phyloP scores from a whole-genome alignment of 345 rosid species.

The Pugionium dolabratum region DNA sequence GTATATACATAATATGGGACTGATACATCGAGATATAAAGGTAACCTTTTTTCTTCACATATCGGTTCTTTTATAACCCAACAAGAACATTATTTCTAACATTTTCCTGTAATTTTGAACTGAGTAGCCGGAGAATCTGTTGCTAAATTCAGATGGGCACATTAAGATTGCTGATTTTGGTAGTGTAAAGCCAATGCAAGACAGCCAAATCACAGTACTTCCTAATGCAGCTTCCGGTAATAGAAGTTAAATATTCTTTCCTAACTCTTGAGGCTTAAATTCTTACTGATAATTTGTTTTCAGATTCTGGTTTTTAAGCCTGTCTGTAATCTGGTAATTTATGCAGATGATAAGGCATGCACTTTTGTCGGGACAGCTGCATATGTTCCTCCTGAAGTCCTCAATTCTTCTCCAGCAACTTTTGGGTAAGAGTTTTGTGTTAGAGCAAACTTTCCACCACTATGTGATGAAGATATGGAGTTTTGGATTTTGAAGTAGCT shows the following conservation, averaged over 20 bases:
- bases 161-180: slow-evolving; percentile 97
- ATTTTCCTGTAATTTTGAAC: slow-evolving; percentile 23
- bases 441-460: background rate
- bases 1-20: slow-evolving; percentile 85
- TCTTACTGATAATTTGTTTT: slow-evolving; percentile 1
- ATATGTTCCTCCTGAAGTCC: slow-evolving; percentile 98
- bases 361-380: slow-evolving; percentile 98
- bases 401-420: slow-evolving; percentile 97
- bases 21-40: slow-evolving; percentile 98
- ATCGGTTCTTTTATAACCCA: slow-evolving; percentile 15
- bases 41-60: slow-evolving; percentile 40
- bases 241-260: background rate
- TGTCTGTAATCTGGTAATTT: slow-evolving; percentile 17
- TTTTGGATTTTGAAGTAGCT: slow-evolving; percentile 14
- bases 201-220: slow-evolving; percentile 81
- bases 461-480: slow-evolving; percentile 14
- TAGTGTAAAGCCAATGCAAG: slow-evolving; percentile 97
- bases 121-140: slow-evolving; percentile 93
- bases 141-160: slow-evolving; percentile 78
- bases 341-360: slow-evolving; percentile 86
- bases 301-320: slow-evolving; percentile 7
- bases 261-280: slow-evolving; percentile 13
- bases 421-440: slow-evolving; percentile 67
- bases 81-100: slow-evolving; percentile 24
- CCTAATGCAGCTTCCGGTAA: slow-evolving; percentile 94